Evolutionary conservation across 306 rosid species (phyloP), one percentile per base, ranked within the genome.

Genomic region (Sicyos edulis): DNA sequence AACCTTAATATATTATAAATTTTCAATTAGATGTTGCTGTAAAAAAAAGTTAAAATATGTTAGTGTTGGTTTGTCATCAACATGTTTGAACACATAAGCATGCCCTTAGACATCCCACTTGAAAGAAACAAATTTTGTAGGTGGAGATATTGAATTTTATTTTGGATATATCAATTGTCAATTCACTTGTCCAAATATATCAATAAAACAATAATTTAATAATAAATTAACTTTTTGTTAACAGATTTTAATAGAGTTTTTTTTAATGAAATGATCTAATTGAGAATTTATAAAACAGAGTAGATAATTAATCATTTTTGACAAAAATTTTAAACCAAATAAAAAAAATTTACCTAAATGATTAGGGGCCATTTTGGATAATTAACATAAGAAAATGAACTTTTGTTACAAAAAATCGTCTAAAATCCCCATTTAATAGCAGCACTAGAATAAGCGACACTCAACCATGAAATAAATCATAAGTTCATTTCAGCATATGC

Each of bases 301-400:
- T 5, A 21, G n/a, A 53, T 21, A 53, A 7, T 53, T 53, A 53
- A 52, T 52, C 1, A 16, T 16, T 52, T 16, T 52, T 15, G 16
- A 52, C 15, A 1, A 16, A 5, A 5, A 51, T 15, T n/a, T 3
- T 5, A 53, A 53, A 50, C 54, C 54, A 50, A 50, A 50, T 50
- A 15, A 50, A 50, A 50, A 49, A n/a, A n/a, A n/a, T n/a, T 1
- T 49, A 12, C 15, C n/a, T 49, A 49, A 49, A 47, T 10, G 16
- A 3, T 14, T 50, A 50, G 8, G 42, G 42, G 15, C 19, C 5
- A 59, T 59, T 59, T 12, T 16, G 15, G 10, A 26, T 59, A 59
- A 24, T 59, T 59, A 59, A 59, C 17, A 44, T 26, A 61, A 61
- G 67, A 65, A 15, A 44, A 32, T 24, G 52, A 60, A 77, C 52